These are phyloP conservation scores for Fistulinella prunicolor DNA, from an alignment of 768 basidiomycete species.

Conservation along the genomic window DNA sequence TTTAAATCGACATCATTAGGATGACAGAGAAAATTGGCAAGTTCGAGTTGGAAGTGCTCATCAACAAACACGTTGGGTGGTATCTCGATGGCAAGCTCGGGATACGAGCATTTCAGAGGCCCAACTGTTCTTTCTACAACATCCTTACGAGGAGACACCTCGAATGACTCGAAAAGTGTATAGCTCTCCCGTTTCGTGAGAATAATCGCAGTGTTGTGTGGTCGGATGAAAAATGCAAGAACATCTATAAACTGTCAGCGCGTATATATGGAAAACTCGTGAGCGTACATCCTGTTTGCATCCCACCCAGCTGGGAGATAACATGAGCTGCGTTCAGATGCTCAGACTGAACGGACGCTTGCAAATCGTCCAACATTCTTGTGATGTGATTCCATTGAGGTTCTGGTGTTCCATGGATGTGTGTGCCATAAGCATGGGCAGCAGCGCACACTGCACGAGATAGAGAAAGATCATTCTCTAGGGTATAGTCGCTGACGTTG, in stretches of 20 bases:
- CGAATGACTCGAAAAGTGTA: constrained; percentile 41
- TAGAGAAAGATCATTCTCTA: neutral
- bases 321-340: neutral
- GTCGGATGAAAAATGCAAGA: constrained; percentile 33
- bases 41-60: neutral
- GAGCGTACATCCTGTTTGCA: neutral
- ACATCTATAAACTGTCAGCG: constrained; percentile 26
- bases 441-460: constrained; percentile 2
- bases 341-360: neutral
- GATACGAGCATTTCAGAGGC: too few relatives aligned
- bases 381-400: constrained; percentile 4
- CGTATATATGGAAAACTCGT: neutral
- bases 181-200: constrained; percentile 23
- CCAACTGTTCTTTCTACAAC: too few relatives aligned
- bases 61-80: neutral
- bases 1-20: neutral
- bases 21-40: neutral
- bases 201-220: constrained; percentile 20
- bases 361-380: constrained; percentile 6
- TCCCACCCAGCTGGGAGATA: neutral
- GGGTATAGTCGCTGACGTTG: neutral
- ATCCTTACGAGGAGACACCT: constrained; percentile 32
- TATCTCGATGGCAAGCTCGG: too few relatives aligned
- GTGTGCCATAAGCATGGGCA: neutral
- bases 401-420: neutral